Evolutionary conservation across 139 green algal species (phyloP), one percentile per base, ranked within the genome.

Genomic region (Coelastrella sp.): DNA sequence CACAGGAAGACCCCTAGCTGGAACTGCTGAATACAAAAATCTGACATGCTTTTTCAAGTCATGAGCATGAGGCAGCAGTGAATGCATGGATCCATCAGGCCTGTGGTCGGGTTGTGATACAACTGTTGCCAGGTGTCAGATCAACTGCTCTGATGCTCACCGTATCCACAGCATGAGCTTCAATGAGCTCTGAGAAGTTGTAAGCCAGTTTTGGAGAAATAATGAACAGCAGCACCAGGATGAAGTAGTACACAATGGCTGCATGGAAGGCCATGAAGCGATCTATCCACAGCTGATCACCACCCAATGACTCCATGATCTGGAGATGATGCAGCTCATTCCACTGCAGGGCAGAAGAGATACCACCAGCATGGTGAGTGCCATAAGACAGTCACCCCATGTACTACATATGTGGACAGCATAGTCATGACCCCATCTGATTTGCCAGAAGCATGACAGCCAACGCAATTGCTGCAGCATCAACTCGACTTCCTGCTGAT

Each of bases 231-330:
- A 89, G 30, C 21, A 96, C 62, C 37, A 81, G 73, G 23, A 84
- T 79, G 38, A 69, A 34, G 94, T 97, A 99, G 88, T 98, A 99
- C 71, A 96, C 84, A 4, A 98, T 83, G 11, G 94, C 93, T 2
- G 63, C 77, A 43, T 84, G 80, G 45, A 91, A 82, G 2, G 50
- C 94, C 59, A 96, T 45, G 86, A 98, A 98, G n/a, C 95, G 89
- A 89, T 99, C 96, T 1, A 93, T 68, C 97, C 97, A 99, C 27
- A 90, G 67, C 76, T 92, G 86, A 89, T 99, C 97, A 0, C 97
- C 97, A 13, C 97, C 97, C 62, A 99, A 90, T 0, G 91, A 91
- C 90, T 99, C 97, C 95, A 99, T 99, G 90, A 99, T 99, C 80
- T 98, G 83, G 69, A 92, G 71, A 83, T 92, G 89, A 79, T 79